phyloP scores from a whole-genome alignment of 2,329 filamentous ascomycete genomes.

The Ilyonectria robusta region DNA sequence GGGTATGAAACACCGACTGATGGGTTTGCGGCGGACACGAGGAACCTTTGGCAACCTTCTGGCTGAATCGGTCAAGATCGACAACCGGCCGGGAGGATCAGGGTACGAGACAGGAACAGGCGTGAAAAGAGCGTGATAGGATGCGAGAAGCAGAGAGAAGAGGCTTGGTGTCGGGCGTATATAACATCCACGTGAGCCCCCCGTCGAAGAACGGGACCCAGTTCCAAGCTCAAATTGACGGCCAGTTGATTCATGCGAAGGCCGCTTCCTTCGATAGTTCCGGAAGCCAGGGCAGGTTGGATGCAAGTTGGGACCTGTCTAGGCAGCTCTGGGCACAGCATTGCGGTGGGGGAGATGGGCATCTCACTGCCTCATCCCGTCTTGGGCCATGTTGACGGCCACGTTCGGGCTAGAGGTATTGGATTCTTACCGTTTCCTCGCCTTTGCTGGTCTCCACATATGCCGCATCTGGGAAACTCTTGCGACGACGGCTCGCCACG shows the following conservation, averaged over 20 bases:
- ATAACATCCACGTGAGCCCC: background rate
- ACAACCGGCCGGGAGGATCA: background rate
- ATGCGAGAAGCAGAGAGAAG: background rate
- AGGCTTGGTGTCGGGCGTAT: background rate
- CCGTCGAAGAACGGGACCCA: background rate
- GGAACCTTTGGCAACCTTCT: background rate
- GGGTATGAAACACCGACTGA: background rate
- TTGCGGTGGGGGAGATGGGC: background rate
- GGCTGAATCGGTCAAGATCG: background rate
- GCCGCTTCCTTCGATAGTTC: background rate
- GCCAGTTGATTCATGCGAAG: background rate
- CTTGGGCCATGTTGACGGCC: background rate
- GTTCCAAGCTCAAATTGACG: background rate
- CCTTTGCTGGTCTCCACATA: background rate
- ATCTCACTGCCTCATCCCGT: background rate
- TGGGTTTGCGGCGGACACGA: background rate
- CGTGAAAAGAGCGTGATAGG: background rate
- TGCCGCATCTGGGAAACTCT: constrained; percentile 18
- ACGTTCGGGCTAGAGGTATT: background rate
- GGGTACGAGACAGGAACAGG: constrained; percentile 6
- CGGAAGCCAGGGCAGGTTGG: background rate
- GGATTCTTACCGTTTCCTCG: background rate
- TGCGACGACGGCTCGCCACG: background rate
- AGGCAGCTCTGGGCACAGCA: background rate
- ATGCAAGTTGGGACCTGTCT: background rate